A percentile compares a stretch with the other conserved stretches of the same genome.
phyloP scores from a whole-genome alignment of 2,329 filamentous ascomycete genomes.

The Aspergillus ibericus region DNA sequence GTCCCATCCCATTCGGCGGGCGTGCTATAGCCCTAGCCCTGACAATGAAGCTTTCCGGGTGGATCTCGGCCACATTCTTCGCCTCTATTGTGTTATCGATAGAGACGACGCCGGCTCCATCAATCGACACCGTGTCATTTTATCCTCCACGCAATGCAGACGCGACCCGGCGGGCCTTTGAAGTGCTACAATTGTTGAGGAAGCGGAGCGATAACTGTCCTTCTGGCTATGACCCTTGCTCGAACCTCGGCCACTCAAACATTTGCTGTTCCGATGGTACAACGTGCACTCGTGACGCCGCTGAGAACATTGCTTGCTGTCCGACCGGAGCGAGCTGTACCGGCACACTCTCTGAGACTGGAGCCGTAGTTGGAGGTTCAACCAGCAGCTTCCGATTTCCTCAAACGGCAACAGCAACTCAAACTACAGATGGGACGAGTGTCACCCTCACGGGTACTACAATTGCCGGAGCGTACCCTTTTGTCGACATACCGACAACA shows the following conservation, averaged over 20 bases:
- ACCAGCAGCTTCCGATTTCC: slow-evolving; percentile 38
- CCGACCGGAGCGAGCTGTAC: slow-evolving; percentile 59
- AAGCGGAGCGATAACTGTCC: slow-evolving; percentile 49
- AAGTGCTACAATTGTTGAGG: slow-evolving; percentile 32
- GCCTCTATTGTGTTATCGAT: slow-evolving; percentile 30
- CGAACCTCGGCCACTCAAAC: slow-evolving; percentile 51
- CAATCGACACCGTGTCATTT: slow-evolving; percentile 34
- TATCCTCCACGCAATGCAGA: slow-evolving; percentile 25
- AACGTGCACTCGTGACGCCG: slow-evolving; percentile 57
- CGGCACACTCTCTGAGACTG: slow-evolving; percentile 48
- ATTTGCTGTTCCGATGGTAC: slow-evolving; percentile 58
- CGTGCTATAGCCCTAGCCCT: slow-evolving; percentile 16
- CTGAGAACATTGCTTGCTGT: slow-evolving; percentile 62
- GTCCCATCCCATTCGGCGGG: slow-evolving; percentile 7
- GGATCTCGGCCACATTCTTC: slow-evolving; percentile 34
- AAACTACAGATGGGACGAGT: slow-evolving; percentile 26
- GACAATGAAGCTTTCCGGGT: slow-evolving; percentile 37
- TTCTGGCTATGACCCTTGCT: slow-evolving; percentile 53
- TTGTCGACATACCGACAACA: slow-evolving; percentile 54
- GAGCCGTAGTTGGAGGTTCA: slow-evolving; percentile 20
- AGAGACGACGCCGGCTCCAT: slow-evolving; percentile 21
- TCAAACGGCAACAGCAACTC: slow-evolving; percentile 28
- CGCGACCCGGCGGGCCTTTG: slow-evolving; percentile 27
- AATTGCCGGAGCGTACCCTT: slow-evolving; percentile 54
- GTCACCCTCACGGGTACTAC: slow-evolving; percentile 39